Evolutionary conservation across 2,329 filamentous ascomycete species (phyloP), one percentile per base, ranked within the genome.

Genomic region (Ophiostoma sp.): DNA sequence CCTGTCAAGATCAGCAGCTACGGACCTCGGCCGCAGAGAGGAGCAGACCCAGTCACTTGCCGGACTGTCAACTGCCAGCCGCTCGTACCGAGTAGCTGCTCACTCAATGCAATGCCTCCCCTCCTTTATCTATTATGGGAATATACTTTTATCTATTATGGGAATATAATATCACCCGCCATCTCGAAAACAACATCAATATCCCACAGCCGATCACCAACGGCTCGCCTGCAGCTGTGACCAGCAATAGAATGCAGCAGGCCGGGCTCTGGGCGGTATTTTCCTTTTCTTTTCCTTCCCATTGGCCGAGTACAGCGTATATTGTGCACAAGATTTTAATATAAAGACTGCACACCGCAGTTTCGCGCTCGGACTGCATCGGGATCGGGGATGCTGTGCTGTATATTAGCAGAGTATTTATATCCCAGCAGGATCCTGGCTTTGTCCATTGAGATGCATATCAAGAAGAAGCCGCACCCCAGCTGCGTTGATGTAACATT

Each of bases 191-290:
- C 23, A 57, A 57, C 13, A 23, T 27, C 52, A 27, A 27, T n/a
- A 10, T 57, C 27, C 52, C 52, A 57, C 52, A 57, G 52, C 52
- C 23, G 52, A 27, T 57, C 52, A 27, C 52, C 52, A 57, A 27
- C 23, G 52, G 52, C 52, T 57, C 23, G 23, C 52, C 27, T 57
- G 52, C 52, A 57, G 52, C 23, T 27, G 52, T 57, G 52, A 8
- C 52, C 52, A 27, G 52, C 23, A 57, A 57, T 57, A 57, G 11
- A 57, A 57, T 57, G 52, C 52, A 57, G n/a, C 52, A 57, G 52
- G 6, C 44, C 44, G 44, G 20, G 17, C 44, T 48, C 44, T 41
- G 39, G 4, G 13, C 11, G 15, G 39, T 15, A 11, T 41, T 41
- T 41, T 41, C 15, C 13, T 44, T 17, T 44, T 44, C 15, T 48